phyloP scores from a whole-genome alignment of 2,329 filamentous ascomycete species.

The Raffaelea ambrosiae region DNA sequence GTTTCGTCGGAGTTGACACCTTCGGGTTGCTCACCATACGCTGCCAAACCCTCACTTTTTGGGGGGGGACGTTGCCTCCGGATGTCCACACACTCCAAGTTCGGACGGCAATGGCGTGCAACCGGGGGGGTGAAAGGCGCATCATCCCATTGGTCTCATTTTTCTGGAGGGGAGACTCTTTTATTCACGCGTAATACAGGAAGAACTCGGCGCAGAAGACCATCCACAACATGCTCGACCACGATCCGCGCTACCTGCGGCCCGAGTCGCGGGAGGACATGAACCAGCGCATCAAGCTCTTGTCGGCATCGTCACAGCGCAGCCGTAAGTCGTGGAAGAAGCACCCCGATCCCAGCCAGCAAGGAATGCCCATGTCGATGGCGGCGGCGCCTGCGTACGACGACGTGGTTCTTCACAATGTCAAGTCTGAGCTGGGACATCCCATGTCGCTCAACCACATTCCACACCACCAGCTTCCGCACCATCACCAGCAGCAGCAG shows the following conservation, averaged over 20 bases:
- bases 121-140: too few species aligned
- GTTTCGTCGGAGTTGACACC: too few species aligned
- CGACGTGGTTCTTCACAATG: not conserved
- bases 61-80: too few species aligned
- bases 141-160: too few species aligned
- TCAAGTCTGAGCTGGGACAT: too few species aligned
- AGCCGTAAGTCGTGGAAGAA: slow-evolving; percentile 12
- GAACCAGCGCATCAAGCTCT: slow-evolving; percentile 37
- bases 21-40: too few species aligned
- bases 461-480: not conserved
- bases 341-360: not conserved
- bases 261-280: slow-evolving; percentile 43
- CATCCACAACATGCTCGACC: slow-evolving; percentile 46
- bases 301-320: slow-evolving; percentile 30
- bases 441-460: not conserved
- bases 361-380: not conserved
- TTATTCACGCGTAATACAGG: slow-evolving; percentile 22
- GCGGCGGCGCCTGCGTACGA: not conserved
- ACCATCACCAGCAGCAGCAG: slow-evolving; percentile 1
- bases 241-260: slow-evolving; percentile 50
- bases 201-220: slow-evolving; percentile 52
- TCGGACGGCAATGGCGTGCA: too few species aligned
- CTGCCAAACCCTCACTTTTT: too few species aligned
- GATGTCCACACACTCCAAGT: too few species aligned
- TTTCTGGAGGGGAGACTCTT: not conserved